Evolutionary conservation across 768 basidiomycete genomes (phyloP), one percentile per base, ranked within the genome.

Genomic region (Naganishia vishniacii): DNA sequence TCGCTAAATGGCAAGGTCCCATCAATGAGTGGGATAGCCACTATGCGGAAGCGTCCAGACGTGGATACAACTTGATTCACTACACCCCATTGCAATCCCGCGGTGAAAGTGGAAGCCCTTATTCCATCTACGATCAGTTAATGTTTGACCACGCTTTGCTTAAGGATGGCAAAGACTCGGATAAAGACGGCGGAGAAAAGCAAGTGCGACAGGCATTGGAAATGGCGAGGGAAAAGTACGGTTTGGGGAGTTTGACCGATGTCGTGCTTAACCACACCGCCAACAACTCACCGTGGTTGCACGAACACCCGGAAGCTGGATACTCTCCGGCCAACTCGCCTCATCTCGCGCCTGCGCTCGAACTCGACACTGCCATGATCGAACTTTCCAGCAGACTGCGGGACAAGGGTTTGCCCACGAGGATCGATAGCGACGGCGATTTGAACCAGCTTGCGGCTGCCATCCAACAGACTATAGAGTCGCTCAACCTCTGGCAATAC

Each of bases 1-100:
- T 99, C 47, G 94, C 92, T 1, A 99, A 99, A 76, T 99, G 95
- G 95, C 95, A 97, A 90, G 94, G 93, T 1, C 82, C 87, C 0
- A 77, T 90, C 37, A 76, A 80, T 12, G 80, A 85, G 31, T 98
- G 95, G 95, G 81, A 79, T 46, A 81, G 82, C 3, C 85, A 89
- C 73, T 89, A 95, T 68, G 81, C 83, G 51, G 91, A 93, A 78
- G 88, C 91, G 12, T 84, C 85, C 59, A 82, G 89, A 59, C 82
- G 94, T 49, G 94, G 95, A 0, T 99, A 99, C 80, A 99, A 93
- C 58, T 95, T 98, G 91, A 80, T 99, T 45, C 95, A 99, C 73
- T 99, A 88, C 81, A 89, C 94, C 0, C 95, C 95, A 0, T 80
- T 99, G 6, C 94, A 99, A 78, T 87, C 89, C 74, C 81, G 93